Conservation (phyloP, 2,329 filamentous ascomycete genomes). For the Ophiostoma montium region DNA sequence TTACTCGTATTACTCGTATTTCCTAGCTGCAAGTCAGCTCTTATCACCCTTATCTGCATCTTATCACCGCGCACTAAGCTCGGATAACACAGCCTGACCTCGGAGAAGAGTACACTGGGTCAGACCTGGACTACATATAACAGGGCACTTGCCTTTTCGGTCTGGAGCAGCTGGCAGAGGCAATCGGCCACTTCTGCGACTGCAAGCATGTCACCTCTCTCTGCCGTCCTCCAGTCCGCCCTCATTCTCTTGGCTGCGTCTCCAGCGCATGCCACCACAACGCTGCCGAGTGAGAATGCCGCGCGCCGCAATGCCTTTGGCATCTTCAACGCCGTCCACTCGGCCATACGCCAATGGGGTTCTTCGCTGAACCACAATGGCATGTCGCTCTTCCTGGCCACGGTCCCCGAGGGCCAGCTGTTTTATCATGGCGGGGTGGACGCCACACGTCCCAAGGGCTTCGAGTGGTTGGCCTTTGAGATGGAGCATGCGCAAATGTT, state of each 20-base stretch:
- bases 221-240: too few species aligned
- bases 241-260: neutral
- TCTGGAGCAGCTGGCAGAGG: too few species aligned
- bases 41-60: too few species aligned
- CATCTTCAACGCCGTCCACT: slow-evolving; percentile 61
- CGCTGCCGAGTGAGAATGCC: slow-evolving; percentile 22
- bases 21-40: too few species aligned
- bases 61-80: too few species aligned
- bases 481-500: slow-evolving; percentile 59
- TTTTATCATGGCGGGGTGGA: slow-evolving; percentile 50
- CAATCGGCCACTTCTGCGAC: too few species aligned
- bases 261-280: neutral
- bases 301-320: slow-evolving; percentile 41
- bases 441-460: slow-evolving; percentile 28
- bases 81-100: too few species aligned
- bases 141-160: too few species aligned
- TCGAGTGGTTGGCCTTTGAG: slow-evolving; percentile 66
- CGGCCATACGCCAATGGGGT: slow-evolving; percentile 61
- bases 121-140: too few species aligned
- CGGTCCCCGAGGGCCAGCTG: slow-evolving; percentile 47
- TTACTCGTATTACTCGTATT: too few species aligned
- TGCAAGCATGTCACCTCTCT: too few species aligned
- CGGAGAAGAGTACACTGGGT: too few species aligned
- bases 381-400: slow-evolving; percentile 54
- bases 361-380: slow-evolving; percentile 63